phyloP scores from a whole-genome alignment of 805 yeast species.

The Sugiyamaella smithiae region DNA sequence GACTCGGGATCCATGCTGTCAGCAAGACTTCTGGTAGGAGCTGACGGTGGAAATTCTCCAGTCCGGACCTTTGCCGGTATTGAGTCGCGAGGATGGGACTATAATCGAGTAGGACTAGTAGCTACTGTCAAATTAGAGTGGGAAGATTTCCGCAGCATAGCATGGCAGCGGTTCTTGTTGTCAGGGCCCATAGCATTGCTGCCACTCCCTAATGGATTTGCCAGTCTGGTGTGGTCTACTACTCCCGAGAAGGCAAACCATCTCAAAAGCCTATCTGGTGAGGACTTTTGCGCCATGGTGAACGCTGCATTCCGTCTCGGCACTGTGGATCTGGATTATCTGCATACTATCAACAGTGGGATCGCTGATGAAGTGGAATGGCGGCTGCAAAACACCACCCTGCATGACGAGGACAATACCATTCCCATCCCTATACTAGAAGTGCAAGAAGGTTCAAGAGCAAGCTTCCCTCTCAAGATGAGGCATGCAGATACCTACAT shows the following conservation, averaged over 20 bases:
- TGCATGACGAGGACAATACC: slow-evolving; percentile 50
- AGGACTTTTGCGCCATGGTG: slow-evolving; percentile 63
- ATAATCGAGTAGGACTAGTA: slow-evolving; percentile 86
- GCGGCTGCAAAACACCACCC: slow-evolving; percentile 52
- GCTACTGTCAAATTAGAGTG: slow-evolving; percentile 76
- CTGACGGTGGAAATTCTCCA: slow-evolving; percentile 95
- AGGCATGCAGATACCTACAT: slow-evolving; percentile 90
- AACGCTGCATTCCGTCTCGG: slow-evolving; percentile 86
- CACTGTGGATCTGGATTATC: slow-evolving; percentile 69
- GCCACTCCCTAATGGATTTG: slow-evolving; percentile 81
- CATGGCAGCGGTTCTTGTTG: slow-evolving; percentile 89
- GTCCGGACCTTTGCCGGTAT: slow-evolving; percentile 80
- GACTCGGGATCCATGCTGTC: slow-evolving; percentile 60
- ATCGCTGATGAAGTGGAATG: slow-evolving; percentile 68
- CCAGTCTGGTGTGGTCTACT: slow-evolving; percentile 93
- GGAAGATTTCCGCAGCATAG: slow-evolving; percentile 67
- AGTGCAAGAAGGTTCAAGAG: slow-evolving; percentile 65
- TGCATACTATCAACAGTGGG: slow-evolving; percentile 49
- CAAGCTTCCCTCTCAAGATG: slow-evolving; percentile 82
- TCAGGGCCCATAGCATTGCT: slow-evolving; percentile 92
- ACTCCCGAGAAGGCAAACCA: slow-evolving; percentile 69
- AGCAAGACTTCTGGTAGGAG: slow-evolving; percentile 83
- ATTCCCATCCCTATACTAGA: slow-evolving; percentile 66
- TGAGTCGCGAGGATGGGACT: slow-evolving; percentile 88
- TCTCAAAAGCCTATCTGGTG: slow-evolving; percentile 55